Evolutionary conservation across 164 flowering plant genomes (phyloP), one percentile per base, ranked within the genome.

Genomic region (Malania oleifera): DNA sequence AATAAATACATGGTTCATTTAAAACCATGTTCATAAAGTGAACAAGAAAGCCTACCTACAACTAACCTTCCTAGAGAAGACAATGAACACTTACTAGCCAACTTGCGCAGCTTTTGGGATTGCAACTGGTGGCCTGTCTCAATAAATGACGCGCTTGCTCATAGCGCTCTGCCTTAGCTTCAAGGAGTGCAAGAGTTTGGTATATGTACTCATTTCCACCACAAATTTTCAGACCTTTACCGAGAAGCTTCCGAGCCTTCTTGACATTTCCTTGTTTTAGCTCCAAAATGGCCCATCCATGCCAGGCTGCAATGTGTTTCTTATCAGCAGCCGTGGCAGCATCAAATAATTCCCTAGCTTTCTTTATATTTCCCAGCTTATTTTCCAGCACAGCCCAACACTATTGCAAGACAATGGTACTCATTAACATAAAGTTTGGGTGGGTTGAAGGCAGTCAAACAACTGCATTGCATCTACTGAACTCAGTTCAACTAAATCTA

Each of bases 321-420:
- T 82, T 83, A 67, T 92, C 84, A 29, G 98, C 98, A 61, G 84
- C 96, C 28, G 96, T 92, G 34, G 98, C 85, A 47, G 98, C 98
- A 79, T 92, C 98, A 67, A 92, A 92, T 55, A 92, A 50, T 44
- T 86, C 96, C 67, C 96, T 80, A 29, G 98, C 96, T 63, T 67
- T 82, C 73, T 89, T 76, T 49, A 77, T 54, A 59, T 89, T 92
- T 27, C 98, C 98, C 71, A 81, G 59, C 75, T 76, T 87, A 45
- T 71, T 83, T 65, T 92, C 98, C 75, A 92, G 63, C 61, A 86
- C 93, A 51, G 98, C 98, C 98, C 98, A 92, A 61, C 98, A 89
- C 98, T 92, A 80, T 57, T 52, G 57, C 64, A 63, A 59, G 35
- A 56, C 24, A 55, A 31, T 9, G 8, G 4, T 13, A 23, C 10